Percentiles rank a stretch among this genome's conserved stretches.
Conservation (phyloP, 2,329 filamentous ascomycete species). For the Ophiostoma pallidulum region DNA sequence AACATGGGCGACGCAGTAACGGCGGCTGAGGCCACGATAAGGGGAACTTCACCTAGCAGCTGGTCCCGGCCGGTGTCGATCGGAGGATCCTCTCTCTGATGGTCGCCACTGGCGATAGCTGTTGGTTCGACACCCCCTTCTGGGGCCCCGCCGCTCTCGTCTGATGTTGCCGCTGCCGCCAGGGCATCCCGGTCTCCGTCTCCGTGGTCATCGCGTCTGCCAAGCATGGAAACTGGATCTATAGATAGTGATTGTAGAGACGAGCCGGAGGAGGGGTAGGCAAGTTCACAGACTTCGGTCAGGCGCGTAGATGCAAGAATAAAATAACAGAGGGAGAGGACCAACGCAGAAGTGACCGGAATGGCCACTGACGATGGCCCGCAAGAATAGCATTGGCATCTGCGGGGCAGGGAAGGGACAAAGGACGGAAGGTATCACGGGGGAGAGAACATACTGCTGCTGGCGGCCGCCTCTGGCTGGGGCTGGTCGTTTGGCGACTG, state of each 20-base stretch:
- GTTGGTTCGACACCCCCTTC: no score
- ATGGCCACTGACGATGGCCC: slow-evolving; percentile 3
- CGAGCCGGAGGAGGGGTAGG: neutral
- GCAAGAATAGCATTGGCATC: neutral
- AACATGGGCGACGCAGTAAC: no score
- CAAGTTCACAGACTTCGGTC: slow-evolving; percentile 2
- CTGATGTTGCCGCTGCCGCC: neutral
- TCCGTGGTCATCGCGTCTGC: slow-evolving; percentile 4
- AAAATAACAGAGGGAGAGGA: no score
- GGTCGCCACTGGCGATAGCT: no score
- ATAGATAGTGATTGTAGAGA: neutral
- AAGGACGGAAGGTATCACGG: neutral
- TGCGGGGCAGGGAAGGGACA: neutral
- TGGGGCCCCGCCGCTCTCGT: no score
- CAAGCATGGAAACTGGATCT: slow-evolving; percentile 2
- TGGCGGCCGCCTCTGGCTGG: slow-evolving; percentile 1
- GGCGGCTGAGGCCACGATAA: no score
- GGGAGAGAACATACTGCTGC: slow-evolving; percentile 1
- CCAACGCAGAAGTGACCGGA: no score
- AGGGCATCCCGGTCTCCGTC: slow-evolving; percentile 9
- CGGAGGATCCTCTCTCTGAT: no score
- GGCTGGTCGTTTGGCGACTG: slow-evolving; percentile 3
- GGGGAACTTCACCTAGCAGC: no score
- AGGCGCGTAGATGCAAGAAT: neutral
- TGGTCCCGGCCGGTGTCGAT: no score